Base-by-base conservation (phyloP, 2,329 filamentous ascomycete genomes). In the Periconia sp. region DNA sequence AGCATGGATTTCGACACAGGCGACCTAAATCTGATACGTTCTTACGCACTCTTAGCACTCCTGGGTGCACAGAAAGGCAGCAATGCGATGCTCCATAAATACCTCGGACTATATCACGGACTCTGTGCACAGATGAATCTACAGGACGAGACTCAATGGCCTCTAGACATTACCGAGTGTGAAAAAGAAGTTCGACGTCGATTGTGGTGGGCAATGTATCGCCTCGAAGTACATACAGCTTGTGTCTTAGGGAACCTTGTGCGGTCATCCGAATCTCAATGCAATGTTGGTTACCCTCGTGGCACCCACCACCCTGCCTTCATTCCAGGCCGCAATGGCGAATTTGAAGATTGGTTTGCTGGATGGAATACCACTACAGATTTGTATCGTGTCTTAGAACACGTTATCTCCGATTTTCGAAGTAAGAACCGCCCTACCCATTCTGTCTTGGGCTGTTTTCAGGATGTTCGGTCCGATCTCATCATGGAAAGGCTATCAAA, bases 141-240 rank as follows among this genome's bases (percentile, higher is more conserved):
- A n/a, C 25, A n/a, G 12, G 8, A 13, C 4, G 25, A 28, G 25
- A n/a, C 25, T n/a, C 25, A 4, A 13, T 28, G 25, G 25, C 15
- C 25, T 30, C 13, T 19, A 21, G 25, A 30, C 9, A 24, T 17
- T 5, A 18, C 24, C 4, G 24, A 29, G 30, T 34, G 16, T 2
- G 23, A 33, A 26, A 36, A 19, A 35, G 32, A 35, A 21, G 30
- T 32, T 13, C 32, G 32, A 22, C 32, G 32, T 21, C 17, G 39
- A 10, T 24, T 42, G 23, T 34, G 31, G 3, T 36, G 39, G 39
- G 28, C 19, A 7, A 25, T 42, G 16, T 42, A 42, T 21, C 39
- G 39, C 16, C 39, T 42, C 9, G 39, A 42, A 13, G 31, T 36
- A 4, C 39, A 42, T 15, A 42, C 39, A 15, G 39, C 30, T 11